Percentiles rank a stretch among this genome's conserved stretches.
Evolutionary conservation across 352 stramenopile genomes (phyloP).

Genomic region (Globisporangium splendens): DNA sequence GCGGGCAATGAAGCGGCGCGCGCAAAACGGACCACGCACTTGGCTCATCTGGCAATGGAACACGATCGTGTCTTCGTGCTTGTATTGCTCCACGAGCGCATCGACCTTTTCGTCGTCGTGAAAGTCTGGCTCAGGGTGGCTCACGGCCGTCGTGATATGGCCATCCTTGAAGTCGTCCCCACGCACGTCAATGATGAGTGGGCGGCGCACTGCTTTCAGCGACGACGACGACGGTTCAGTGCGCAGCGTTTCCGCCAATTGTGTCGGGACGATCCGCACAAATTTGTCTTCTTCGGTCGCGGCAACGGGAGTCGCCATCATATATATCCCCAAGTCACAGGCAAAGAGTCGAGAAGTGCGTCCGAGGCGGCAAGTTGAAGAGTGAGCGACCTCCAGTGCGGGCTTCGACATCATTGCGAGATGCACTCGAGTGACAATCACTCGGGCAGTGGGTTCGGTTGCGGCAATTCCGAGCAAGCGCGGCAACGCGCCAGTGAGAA

Average conservation of each 20-base stretch:
- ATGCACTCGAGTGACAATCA: constrained; percentile 1
- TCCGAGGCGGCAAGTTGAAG: not conserved
- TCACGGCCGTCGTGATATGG: constrained; percentile 69
- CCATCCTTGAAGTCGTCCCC: constrained; percentile 61
- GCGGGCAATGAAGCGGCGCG: constrained; percentile 64
- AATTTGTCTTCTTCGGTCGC: constrained; percentile 11
- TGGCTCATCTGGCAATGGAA: constrained; percentile 89
- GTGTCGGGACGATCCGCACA: constrained; percentile 44
- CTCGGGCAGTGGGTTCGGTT: not conserved
- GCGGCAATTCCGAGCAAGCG: not conserved
- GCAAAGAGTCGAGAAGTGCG: not conserved
- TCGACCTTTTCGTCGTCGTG: constrained; percentile 76
- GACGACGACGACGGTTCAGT: constrained; percentile 10
- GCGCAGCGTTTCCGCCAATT: constrained; percentile 49
- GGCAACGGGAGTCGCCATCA: constrained; percentile 7
- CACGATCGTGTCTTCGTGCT: constrained; percentile 56
- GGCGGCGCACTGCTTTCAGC: constrained; percentile 11
- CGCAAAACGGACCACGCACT: constrained; percentile 73
- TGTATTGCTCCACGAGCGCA: constrained; percentile 59
- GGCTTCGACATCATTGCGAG: not conserved
- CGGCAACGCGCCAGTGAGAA: constrained; percentile 5
- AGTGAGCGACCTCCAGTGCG: constrained; percentile 1
- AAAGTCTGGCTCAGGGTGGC: constrained; percentile 71
- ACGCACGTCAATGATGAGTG: constrained; percentile 68
- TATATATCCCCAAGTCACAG: not conserved